Conservation (phyloP, 345 rosid genomes). For the Jatropha curcas region DNA sequence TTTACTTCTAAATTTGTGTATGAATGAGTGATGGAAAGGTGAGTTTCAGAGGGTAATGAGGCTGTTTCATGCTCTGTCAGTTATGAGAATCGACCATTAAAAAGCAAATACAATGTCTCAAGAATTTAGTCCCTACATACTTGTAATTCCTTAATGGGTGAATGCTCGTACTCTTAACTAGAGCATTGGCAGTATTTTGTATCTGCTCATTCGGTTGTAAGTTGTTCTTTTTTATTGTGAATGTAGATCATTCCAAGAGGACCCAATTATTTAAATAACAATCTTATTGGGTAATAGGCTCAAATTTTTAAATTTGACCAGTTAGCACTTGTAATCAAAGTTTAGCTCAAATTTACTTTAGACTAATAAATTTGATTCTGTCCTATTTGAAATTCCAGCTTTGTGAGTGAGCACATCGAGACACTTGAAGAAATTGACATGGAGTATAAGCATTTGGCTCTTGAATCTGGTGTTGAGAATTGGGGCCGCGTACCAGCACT, state of each 20-base stretch:
- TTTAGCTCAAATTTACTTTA: not conserved
- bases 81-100: not conserved
- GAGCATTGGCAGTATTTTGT: not conserved
- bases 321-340: not conserved
- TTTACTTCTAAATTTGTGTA: no score
- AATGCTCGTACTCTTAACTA: not conserved
- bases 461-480: constrained; percentile 85
- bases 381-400: constrained; percentile 44
- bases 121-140: not conserved
- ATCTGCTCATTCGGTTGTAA: not conserved
- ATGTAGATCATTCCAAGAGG: not conserved
- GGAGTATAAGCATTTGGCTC: constrained; percentile 81
- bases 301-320: not conserved
- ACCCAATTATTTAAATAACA: not conserved
- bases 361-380: not conserved
- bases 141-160: not conserved
- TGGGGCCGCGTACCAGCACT: constrained; percentile 96
- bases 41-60: no score
- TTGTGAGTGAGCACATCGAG: constrained; percentile 93
- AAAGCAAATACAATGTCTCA: not conserved
- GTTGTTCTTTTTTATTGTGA: not conserved
- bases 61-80: no score
- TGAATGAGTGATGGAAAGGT: no score
- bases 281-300: not conserved
- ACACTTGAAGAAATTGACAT: constrained; percentile 95